Evolutionary conservation across 2,329 filamentous ascomycete species (phyloP), one percentile per base, ranked within the genome.

Genomic region (Escovopsis sp.): DNA sequence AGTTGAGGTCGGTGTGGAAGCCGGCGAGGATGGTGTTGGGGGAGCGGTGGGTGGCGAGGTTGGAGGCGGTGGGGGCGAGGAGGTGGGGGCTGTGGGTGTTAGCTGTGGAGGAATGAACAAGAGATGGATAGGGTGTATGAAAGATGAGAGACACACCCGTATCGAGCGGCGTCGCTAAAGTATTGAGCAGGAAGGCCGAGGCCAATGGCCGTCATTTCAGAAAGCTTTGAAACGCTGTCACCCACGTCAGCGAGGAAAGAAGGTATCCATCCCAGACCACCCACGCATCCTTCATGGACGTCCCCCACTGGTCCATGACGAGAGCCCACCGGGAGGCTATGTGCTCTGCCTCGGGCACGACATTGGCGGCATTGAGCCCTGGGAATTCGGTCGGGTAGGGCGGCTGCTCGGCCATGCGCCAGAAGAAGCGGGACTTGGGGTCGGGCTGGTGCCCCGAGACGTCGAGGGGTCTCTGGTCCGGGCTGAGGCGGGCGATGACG

Each of bases 1-100:
- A 76, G 61, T 76, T 76, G 39, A 76, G 67, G 47, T 76, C 71
- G 1, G 71, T 75, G 52, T 76, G 71, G 58, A 76, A 76, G 27
- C 71, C 71, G 13, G 71, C 71, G 13, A 76, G 63, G 46, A 76
- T 74, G 34, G 69, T 75, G 56, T 73, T 63, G 34, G 60, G 56
- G 3, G 51, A 33, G 32, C 66, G 67, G 55, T 73, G 71, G 39
- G 64, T 69, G 11, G 42, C 36, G 11, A 76, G 63, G 47, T 76
- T 68, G 0, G 70, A 74, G 1, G 71, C 69, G 2, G 71, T 76
- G 0, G 71, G 71, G 1, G 71, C 71, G 13, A 76, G 66, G 31
- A 75, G 63, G 43, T 76, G 71, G 3, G 71, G 70, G n/a, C 68
- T 70, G 33, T 27, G 27, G 31, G 30, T 31, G 21, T 32, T 27